Percentiles rank a stretch among this genome's conserved stretches.
phyloP scores from a whole-genome alignment of 169 alveolate species.

The Cryptosporidium andersoni region DNA sequence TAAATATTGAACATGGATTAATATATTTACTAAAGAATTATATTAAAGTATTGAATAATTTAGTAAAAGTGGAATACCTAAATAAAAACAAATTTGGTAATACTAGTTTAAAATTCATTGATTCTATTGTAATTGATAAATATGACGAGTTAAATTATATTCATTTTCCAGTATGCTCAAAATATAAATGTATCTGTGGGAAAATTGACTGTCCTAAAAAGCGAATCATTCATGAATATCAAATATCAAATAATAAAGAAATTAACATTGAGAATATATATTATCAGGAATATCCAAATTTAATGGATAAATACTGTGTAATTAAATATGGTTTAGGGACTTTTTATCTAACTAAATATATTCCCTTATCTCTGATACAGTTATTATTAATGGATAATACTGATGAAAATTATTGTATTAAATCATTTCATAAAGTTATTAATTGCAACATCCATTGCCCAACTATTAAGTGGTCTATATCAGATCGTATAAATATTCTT shows the following conservation, averaged over 20 bases:
- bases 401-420: constrained; percentile 5
- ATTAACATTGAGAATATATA: too few species aligned
- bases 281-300: neutral
- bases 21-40: constrained; percentile 8
- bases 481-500: constrained; percentile 5
- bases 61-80: neutral
- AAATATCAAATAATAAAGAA: constrained; percentile 3
- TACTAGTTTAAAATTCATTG: neutral
- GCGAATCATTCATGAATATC: neutral
- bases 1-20: constrained; percentile 1
- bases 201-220: constrained; percentile 18
- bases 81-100: neutral
- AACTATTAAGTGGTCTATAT: constrained; percentile 17
- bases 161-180: neutral
- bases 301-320: constrained; percentile 22
- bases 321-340: constrained; percentile 34
- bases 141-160: too few species aligned
- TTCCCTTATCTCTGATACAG: constrained; percentile 33
- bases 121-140: neutral
- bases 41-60: constrained; percentile 2
- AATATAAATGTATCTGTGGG: constrained; percentile 50
- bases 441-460: neutral
- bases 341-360: constrained; percentile 46
- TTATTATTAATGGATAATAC: neutral
- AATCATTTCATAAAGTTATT: constrained; percentile 1